These are phyloP conservation scores for Colletotrichum abscissum DNA, from an alignment of 2,329 filamentous ascomycete genomes.

Conservation along the genomic window DNA sequence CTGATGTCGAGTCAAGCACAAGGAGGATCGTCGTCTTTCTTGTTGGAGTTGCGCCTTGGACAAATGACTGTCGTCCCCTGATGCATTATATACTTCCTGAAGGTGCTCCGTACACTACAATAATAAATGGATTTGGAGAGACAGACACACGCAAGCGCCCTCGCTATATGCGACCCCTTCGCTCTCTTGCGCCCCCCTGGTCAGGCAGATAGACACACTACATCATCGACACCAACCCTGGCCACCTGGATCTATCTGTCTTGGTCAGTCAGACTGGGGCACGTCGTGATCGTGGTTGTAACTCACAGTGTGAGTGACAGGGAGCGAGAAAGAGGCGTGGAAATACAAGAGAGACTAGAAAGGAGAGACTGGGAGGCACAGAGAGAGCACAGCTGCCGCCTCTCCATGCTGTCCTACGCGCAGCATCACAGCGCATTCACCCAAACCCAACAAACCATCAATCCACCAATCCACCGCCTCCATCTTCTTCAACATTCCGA, in stretches of 20 bases:
- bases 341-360: not conserved
- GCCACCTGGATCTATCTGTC: not conserved
- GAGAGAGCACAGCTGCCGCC: not conserved
- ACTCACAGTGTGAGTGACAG: not conserved
- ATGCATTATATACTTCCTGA: too few species aligned
- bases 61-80: not conserved
- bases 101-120: not conserved
- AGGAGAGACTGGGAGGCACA: not conserved
- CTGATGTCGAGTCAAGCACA: not conserved
- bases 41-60: not conserved
- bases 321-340: not conserved
- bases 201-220: not conserved
- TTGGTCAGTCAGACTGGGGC: not conserved
- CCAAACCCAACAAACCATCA: not conserved
- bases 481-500: slow-evolving; percentile 4
- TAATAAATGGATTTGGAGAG: not conserved
- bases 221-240: not conserved
- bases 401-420: not conserved
- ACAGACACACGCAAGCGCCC: not conserved
- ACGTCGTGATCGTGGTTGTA: not conserved
- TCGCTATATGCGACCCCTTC: not conserved
- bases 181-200: not conserved
- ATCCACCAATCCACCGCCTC: not conserved
- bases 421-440: slow-evolving; percentile 2
- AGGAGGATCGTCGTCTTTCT: not conserved